Evolutionary conservation across 108 stramenopile species (phyloP).

Genomic region (Skeletonema tropicum): DNA sequence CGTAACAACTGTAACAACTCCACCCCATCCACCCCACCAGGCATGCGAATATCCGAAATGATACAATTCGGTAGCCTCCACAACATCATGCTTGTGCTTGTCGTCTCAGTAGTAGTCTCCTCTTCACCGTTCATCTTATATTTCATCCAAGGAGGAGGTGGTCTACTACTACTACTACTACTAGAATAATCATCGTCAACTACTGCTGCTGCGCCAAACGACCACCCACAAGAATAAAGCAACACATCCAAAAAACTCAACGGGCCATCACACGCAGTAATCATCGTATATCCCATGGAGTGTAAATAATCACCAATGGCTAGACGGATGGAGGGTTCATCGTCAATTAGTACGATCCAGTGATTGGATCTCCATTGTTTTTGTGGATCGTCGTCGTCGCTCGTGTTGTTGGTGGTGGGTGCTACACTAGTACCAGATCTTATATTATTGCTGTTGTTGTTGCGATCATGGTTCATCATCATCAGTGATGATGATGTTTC

Average conservation of each 20-base stretch:
- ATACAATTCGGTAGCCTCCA: constrained; percentile 68
- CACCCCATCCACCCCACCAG: constrained; percentile 80
- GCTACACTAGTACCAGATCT: too few species aligned
- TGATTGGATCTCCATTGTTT: constrained; percentile 44
- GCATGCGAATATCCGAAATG: constrained; percentile 90
- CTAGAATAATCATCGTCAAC: neutral
- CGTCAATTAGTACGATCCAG: constrained; percentile 85
- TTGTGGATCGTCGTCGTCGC: neutral
- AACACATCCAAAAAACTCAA: constrained; percentile 57
- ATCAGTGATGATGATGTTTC: too few species aligned
- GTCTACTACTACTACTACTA: too few species aligned
- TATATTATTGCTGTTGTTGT: too few species aligned
- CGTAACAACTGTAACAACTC: constrained; percentile 63
- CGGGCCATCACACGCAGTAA: constrained; percentile 76
- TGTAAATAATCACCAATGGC: constrained; percentile 78
- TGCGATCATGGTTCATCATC: too few species aligned
- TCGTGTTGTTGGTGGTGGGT: too few species aligned
- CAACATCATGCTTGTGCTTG: neutral
- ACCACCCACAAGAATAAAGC: constrained; percentile 25
- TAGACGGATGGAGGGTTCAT: constrained; percentile 78
- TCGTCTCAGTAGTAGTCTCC: too few species aligned
- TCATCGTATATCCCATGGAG: constrained; percentile 67
- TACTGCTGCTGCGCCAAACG: too few species aligned
- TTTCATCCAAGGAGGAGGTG: constrained; percentile 22
- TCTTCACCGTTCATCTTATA: neutral